Evolutionary conservation across 352 stramenopile species (phyloP), one percentile per base, ranked within the genome.

Genomic region (Globisporangium nodosum): DNA sequence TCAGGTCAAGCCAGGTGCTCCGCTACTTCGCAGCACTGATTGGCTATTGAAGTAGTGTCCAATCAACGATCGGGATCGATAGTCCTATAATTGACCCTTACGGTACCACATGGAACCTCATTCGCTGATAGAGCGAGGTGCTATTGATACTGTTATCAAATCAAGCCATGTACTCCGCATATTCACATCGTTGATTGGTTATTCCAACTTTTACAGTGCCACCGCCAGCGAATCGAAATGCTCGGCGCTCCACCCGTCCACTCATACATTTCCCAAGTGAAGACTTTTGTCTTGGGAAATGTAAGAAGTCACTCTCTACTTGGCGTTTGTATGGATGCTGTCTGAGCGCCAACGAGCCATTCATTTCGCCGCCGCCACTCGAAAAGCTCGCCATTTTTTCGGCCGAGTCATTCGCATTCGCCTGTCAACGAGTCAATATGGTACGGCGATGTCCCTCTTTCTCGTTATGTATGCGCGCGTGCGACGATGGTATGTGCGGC

Each of bases 371-470:
- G 52, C 63, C 59, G n/a, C 42, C 52, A 49, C 24, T 54, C 35
- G 47, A 49, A 63, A 75, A 69, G 52, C 51, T 27, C 46, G 30
- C 37, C 52, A 59, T 64, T 71, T 62, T 67, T 52, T 61, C 63
- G 18, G 63, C 30, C 49, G 65, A 40, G 66, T 71, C 79, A 89
- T 87, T 90, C 79, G 79, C 81, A 90, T 92, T 92, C 79, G 79
- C 81, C 81, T 83, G 86, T 88, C 79, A 81, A 79, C 80, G 85
- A 90, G 81, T 92, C 79, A 88, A 92, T 87, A 92, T 92, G 81
- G 81, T 92, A 89, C 86, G 81, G 54, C 62, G 45, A 47, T 31
- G 24, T 33, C 7, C 40, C 12, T 62, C 37, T 54, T 13, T 57
- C 35, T 49, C 16, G 33, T 9, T 37, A 11, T 52, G 7, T 18